Conservation (phyloP, 371 early-diverging fungal genomes). For the Mortierella sp. region DNA sequence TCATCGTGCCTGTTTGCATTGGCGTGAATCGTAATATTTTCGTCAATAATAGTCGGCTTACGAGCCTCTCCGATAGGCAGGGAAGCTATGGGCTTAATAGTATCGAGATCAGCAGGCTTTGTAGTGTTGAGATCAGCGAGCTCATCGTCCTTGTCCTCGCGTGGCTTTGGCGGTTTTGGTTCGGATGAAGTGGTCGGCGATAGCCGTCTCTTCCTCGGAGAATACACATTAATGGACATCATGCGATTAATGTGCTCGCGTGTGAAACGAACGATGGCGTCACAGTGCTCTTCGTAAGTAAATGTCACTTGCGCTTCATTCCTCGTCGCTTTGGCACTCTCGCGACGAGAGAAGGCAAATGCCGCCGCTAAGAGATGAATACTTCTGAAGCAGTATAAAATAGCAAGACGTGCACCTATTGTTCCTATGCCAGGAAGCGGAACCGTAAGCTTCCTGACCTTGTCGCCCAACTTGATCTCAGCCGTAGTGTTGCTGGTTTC, state of each 20-base stretch:
- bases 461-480: slow-evolving; percentile 47
- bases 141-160: neutral
- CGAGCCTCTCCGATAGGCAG: neutral
- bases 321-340: slow-evolving; percentile 23
- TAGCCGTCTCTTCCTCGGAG: slow-evolving; percentile 12
- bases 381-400: slow-evolving; percentile 45
- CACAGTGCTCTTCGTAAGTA: slow-evolving; percentile 52
- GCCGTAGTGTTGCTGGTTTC: slow-evolving; percentile 26
- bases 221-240: slow-evolving; percentile 32
- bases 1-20: slow-evolving; percentile 25
- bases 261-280: slow-evolving; percentile 44
- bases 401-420: slow-evolving; percentile 44
- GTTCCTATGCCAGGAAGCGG: slow-evolving; percentile 40
- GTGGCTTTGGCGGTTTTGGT: neutral
- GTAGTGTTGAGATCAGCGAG: neutral
- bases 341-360: slow-evolving; percentile 27
- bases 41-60: neutral
- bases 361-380: slow-evolving; percentile 44
- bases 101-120: neutral
- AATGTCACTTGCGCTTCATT: slow-evolving; percentile 22
- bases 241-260: slow-evolving; percentile 55
- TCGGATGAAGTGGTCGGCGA: neutral
- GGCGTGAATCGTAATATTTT: slow-evolving; percentile 17
- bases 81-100: neutral
- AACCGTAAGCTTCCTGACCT: slow-evolving; percentile 20